Base-by-base conservation (phyloP, 1,284 basidiomycete species). In the Singerocomus inundabilis region DNA sequence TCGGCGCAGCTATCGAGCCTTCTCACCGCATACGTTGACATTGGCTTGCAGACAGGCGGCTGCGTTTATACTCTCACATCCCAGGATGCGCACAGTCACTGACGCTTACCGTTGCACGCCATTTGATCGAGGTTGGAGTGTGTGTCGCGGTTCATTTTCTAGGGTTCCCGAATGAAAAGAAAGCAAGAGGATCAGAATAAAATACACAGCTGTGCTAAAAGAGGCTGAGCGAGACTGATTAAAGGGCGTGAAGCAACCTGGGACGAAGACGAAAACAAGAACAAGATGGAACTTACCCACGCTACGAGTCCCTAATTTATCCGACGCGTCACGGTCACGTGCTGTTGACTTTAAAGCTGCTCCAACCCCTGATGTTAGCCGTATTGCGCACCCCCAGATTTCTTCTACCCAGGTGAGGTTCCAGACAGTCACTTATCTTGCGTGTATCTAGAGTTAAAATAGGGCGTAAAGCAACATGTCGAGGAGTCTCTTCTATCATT, bases 321-420 rank as follows among this genome's bases (percentile, higher is more conserved):
- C 56, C 51, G 18, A 51, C 70, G 69, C 62, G 70, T 62, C 47
- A 0, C 15, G 46, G 29, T 68, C 68, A 60, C 69, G 64, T 71
- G 70, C 25, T 10, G n/a, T 50, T 67, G 49, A 53, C 36, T 56
- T 63, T 47, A n/a, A n/a, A n/a, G n/a, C n/a, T 36, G 2, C 1
- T 11, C 6, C 7, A 11, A 26, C 7, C 33, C 26, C 13, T 42
- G 34, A 25, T 30, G 35, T 36, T 35, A 32, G 16, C 45, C 32
- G 16, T 34, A 5, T 51, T 60, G 60, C 30, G 13, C 46, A 43
- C n/a, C 42, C 37, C 34, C 24, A 30, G 26, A 42, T 36, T 42
- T 39, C n/a, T 31, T 10, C 12, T 4, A 9, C 15, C 26, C 16
- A 54, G 54, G 57, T 57, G 33, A 54, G 55, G n/a, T 26, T 16